Base-by-base conservation (phyloP, 208 protist species). In the Leptomonas pyrrhocoris region DNA sequence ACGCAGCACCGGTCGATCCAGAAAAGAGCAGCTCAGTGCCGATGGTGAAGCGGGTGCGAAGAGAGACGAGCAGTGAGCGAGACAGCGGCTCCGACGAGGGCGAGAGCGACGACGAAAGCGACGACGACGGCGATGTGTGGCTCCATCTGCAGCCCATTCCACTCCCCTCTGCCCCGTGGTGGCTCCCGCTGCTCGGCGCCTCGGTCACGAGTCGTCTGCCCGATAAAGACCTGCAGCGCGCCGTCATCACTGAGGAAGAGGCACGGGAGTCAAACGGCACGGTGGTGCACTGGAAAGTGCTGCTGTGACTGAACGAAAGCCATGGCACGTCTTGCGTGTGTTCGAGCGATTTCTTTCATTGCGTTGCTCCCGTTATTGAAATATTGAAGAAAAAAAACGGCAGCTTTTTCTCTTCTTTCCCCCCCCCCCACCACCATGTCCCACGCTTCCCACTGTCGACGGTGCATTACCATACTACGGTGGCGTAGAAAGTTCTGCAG, bases 141-240 rank as follows among this genome's bases (percentile, higher is more conserved):
- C 56, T 88, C 3, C 45, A 64, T 7, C 19, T 80, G 34, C 83
- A 88, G 53, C 71, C 63, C 7, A 60, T 68, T 8, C 79, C 84
- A 15, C 46, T 90, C 3, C 64, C 68, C 34, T 55, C 76, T 8
- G 53, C 70, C 6, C 84, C 88, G 9, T 90, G 84, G 84, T 71
- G 76, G 74, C 49, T 89, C 1, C 75, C 84, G 45, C 42, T 92
- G 11, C n/a, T 92, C 9, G 86, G 86, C 7, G 86, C 71, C 4
- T 89, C 83, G 0, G 50, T 92, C 16, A 73, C 89, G 23, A 67
- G 74, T n/a, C 73, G 85, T n/a, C 63, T 92, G 4, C 42, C 83
- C 16, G 49, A 81, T 6, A 13, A 50, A 4, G 86, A 92, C n/a
- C 43, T 92, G 61, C 69, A 68, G 49, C 77, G 75, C 18, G 42